Evolutionary conservation across 495 filamentous ascomycete species (phyloP).

Genomic region (Neurospora africana): DNA sequence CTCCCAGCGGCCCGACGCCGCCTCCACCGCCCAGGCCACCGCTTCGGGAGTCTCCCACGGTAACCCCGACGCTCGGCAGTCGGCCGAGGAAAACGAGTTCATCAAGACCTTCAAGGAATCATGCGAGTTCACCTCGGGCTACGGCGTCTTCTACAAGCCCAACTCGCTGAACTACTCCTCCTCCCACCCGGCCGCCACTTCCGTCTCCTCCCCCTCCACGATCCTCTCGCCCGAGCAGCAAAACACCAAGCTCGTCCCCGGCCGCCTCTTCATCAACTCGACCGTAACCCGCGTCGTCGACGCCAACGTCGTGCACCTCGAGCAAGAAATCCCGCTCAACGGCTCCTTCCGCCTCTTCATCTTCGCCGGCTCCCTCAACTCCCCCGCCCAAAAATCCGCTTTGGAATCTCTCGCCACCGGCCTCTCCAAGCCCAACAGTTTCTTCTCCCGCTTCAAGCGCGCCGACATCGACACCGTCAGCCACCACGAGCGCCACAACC

Average conservation of each 20-base stretch:
- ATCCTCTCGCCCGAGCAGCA: constrained; percentile 38
- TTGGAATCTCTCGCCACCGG: constrained; percentile 56
- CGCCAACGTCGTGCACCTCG: constrained; percentile 74
- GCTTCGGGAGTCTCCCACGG: constrained; percentile 17
- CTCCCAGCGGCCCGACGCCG: constrained; percentile 45
- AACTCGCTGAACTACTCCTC: constrained; percentile 55
- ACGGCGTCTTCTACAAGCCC: constrained; percentile 56
- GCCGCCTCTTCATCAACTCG: constrained; percentile 61
- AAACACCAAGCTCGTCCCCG: constrained; percentile 50
- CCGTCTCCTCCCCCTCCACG: constrained; percentile 23
- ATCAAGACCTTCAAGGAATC: constrained; percentile 59
- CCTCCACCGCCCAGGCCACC: constrained; percentile 34
- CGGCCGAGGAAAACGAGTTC: constrained; percentile 54
- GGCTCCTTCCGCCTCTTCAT: constrained; percentile 79
- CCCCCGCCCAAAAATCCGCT: constrained; percentile 41
- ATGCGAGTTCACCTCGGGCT: constrained; percentile 60
- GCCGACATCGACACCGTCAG: constrained; percentile 52
- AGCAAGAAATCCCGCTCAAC: constrained; percentile 80
- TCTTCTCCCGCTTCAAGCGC: constrained; percentile 55
- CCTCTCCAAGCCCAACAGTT: constrained; percentile 53
- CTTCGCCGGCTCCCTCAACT: constrained; percentile 58
- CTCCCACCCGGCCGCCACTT: constrained; percentile 54
- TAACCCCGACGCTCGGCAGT: constrained; percentile 15
- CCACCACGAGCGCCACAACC: constrained; percentile 73
- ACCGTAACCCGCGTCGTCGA: constrained; percentile 77